Evolutionary conservation across 164 flowering plant genomes (phyloP).

Genomic region (Warburgia ugandensis): DNA sequence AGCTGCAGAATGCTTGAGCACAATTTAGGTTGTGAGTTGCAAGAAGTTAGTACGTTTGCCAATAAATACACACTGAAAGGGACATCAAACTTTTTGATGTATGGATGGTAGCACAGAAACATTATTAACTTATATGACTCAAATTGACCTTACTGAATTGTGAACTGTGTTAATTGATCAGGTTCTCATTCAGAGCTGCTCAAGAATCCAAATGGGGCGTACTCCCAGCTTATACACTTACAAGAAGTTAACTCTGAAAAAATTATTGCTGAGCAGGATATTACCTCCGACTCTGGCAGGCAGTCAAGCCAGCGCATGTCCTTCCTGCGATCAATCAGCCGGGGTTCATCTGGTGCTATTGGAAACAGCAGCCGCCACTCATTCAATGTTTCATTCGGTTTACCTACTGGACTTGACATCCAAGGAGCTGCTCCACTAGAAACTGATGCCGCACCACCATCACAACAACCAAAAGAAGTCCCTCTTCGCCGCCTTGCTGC

Average conservation of each 20-base stretch:
- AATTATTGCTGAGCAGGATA: too few species aligned
- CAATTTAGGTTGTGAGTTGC: too few species aligned
- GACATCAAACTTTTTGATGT: too few species aligned
- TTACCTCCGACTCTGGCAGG: slow-evolving; percentile 12
- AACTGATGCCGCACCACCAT: too few species aligned
- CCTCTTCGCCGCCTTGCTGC: slow-evolving; percentile 31
- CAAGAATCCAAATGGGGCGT: slow-evolving; percentile 36
- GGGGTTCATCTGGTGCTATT: slow-evolving; percentile 27
- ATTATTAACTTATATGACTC: too few species aligned
- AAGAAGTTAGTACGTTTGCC: too few species aligned
- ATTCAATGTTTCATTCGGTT: slow-evolving; percentile 20
- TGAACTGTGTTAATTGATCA: slow-evolving; percentile 10
- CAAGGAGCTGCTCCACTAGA: slow-evolving; percentile 10
- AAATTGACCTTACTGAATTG: too few species aligned
- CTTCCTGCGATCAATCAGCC: slow-evolving; percentile 18
- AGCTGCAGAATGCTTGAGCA: too few species aligned
- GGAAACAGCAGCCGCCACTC: slow-evolving; percentile 25
- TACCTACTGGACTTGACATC: slow-evolving; percentile 9
- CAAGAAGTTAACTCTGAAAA: slow-evolving; percentile 29
- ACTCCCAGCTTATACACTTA: slow-evolving; percentile 33
- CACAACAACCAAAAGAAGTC: too few species aligned
- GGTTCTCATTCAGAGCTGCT: slow-evolving; percentile 43
- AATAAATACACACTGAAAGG: too few species aligned
- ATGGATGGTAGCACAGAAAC: too few species aligned
- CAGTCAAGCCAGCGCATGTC: slow-evolving; percentile 17